Conservation (phyloP, 2,329 filamentous ascomycete genomes). For the Dendrostoma leiphaemia region DNA sequence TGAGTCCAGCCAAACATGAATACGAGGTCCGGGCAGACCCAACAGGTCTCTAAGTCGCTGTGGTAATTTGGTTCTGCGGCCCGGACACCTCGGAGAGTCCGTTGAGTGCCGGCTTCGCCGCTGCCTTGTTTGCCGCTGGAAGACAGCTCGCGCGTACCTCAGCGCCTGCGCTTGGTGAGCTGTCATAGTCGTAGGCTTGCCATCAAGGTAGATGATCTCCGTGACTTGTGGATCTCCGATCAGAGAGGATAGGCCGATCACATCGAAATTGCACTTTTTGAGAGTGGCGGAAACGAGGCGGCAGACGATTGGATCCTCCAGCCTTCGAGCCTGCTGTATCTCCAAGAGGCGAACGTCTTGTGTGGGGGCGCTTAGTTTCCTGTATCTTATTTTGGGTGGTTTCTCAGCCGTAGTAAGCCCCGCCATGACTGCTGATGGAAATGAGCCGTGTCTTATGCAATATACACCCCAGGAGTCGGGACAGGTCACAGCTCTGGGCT, state of each 20-base stretch:
- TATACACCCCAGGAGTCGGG: neutral
- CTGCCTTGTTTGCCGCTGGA: constrained; percentile 24
- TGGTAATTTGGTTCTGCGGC: neutral
- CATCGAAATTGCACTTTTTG: constrained; percentile 23
- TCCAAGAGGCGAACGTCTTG: constrained; percentile 30
- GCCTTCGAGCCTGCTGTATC: constrained; percentile 27
- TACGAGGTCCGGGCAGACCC: constrained; percentile 1
- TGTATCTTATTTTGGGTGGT: neutral
- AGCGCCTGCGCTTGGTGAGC: constrained; percentile 29
- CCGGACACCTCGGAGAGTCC: neutral
- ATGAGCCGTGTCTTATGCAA: neutral
- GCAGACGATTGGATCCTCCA: constrained; percentile 30
- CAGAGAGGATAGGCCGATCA: constrained; percentile 30
- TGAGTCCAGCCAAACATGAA: constrained; percentile 17
- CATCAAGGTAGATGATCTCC: constrained; percentile 30
- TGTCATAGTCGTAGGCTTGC: constrained; percentile 26
- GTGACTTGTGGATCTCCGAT: constrained; percentile 28
- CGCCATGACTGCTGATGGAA: neutral
- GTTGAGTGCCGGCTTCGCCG: constrained; percentile 19
- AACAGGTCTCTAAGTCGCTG: neutral
- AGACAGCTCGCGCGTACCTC: constrained; percentile 31
- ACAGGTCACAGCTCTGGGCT: too few species aligned
- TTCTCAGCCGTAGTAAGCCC: neutral
- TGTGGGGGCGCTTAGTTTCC: neutral
- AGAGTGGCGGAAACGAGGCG: constrained; percentile 31